phyloP scores from a whole-genome alignment of 2,329 filamentous ascomycete genomes.

The Lasiodiplodia citricola region DNA sequence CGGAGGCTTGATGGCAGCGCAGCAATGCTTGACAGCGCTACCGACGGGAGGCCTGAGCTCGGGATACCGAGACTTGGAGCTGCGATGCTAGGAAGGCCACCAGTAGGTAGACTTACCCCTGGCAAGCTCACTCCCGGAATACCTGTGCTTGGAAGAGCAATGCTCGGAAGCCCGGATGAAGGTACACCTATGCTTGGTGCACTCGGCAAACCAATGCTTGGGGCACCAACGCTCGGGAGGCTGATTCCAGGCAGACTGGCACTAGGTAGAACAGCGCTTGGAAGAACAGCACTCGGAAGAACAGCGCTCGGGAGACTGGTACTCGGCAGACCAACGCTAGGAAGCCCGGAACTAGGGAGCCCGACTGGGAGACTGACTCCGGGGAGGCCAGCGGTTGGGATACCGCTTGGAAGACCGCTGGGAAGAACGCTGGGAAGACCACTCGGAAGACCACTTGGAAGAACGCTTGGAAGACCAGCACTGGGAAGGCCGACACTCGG shows the following conservation, averaged over 20 bases:
- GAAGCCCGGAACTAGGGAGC: not conserved
- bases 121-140: too few species aligned
- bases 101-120: too few species aligned
- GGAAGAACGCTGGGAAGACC: not conserved
- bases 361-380: not conserved
- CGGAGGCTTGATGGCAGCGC: not conserved
- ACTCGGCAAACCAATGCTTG: too few species aligned
- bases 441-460: not conserved
- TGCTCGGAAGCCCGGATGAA: not conserved
- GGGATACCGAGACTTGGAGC: not conserved
- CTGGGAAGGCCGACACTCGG: not conserved
- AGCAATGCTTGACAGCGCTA: not conserved
- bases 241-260: not conserved
- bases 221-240: too few species aligned
- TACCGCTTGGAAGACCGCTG: not conserved
- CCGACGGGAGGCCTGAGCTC: not conserved
- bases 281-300: not conserved
- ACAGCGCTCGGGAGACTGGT: not conserved
- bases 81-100: too few species aligned
- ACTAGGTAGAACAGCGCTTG: not conserved
- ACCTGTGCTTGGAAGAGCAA: not conserved
- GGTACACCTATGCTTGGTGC: too few species aligned
- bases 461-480: too few species aligned
- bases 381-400: not conserved
- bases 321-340: not conserved